Conservation (phyloP, 805 yeast species). For the Sugiyamaella americana region DNA sequence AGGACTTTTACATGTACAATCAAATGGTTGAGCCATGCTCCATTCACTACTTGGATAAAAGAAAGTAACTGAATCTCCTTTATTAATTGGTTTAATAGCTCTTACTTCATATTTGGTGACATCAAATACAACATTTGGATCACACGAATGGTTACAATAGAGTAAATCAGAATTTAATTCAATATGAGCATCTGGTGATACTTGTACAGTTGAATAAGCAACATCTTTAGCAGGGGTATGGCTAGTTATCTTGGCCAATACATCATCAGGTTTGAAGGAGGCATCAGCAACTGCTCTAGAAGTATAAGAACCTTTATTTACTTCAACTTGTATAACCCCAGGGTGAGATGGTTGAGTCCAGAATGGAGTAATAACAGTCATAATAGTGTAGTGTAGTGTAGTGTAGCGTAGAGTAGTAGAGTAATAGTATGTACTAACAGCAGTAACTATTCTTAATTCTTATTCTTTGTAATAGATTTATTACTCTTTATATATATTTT, state of each 20-base stretch:
- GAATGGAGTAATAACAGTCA: conserved; percentile 6
- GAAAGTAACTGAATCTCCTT: conserved; percentile 8
- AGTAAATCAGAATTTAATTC: conserved; percentile 9
- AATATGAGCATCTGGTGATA: conserved; percentile 3
- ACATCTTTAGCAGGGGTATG: conserved; percentile 2
- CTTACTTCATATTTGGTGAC: conserved; percentile 5
- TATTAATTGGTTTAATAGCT: conserved; percentile 5
- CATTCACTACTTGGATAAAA: conserved; percentile 12
- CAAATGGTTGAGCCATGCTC: conserved; percentile 10
- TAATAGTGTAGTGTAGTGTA: no score
- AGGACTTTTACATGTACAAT: conserved; percentile 3
- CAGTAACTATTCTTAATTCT: no score
- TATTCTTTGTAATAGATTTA: no score
- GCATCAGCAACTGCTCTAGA: conserved; percentile 1
- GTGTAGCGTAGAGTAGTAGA: no score
- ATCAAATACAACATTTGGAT: conserved; percentile 11
- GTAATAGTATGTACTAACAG: no score
- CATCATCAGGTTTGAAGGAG: neutral
- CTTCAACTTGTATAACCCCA: conserved; percentile 4
- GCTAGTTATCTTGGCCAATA: conserved; percentile 4
- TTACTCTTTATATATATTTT: no score
- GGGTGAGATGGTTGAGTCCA: conserved; percentile 11
- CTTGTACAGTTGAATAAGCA: conserved; percentile 10
- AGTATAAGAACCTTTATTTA: conserved; percentile 9
- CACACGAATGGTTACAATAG: conserved; percentile 11